These are phyloP conservation scores for Macrophomina phaseolina DNA, from an alignment of 2,329 filamentous ascomycete genomes.

Conservation along the genomic window DNA sequence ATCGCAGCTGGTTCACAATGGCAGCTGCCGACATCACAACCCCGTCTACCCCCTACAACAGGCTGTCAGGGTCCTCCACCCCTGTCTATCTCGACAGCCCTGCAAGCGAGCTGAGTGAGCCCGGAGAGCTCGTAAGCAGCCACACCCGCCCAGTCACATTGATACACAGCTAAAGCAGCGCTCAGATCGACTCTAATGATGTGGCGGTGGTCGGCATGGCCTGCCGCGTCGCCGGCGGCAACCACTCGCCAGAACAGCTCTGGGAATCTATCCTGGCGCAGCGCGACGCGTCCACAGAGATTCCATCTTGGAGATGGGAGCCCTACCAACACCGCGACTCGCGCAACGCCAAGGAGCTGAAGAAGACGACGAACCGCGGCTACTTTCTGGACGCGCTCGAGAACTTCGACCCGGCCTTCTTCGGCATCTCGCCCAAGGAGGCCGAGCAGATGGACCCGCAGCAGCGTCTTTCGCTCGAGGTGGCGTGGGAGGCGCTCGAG, in stretches of 20 bases:
- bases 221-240: conserved; percentile 41
- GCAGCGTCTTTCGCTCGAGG: conserved; percentile 31
- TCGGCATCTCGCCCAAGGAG: conserved; percentile 31
- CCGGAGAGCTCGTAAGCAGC: too few relatives aligned
- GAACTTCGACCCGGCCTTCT: conserved; percentile 38
- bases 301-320: conserved; percentile 41
- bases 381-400: conserved; percentile 40
- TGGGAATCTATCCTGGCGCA: conserved; percentile 42
- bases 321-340: conserved; percentile 37
- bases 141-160: too few relatives aligned
- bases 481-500: conserved; percentile 31
- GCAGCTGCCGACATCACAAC: too few relatives aligned
- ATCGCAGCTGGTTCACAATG: too few relatives aligned
- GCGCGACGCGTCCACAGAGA: conserved; percentile 37
- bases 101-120: too few relatives aligned
- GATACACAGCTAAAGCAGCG: too few relatives aligned
- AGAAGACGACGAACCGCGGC: conserved; percentile 33
- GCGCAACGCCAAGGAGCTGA: conserved; percentile 34
- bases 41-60: too few relatives aligned
- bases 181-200: conserved; percentile 24
- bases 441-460: conserved; percentile 33
- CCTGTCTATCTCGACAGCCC: too few relatives aligned
- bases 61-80: too few relatives aligned
- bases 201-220: conserved; percentile 46
- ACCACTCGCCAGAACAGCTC: conserved; percentile 40